A percentile compares a stretch with the other conserved stretches of the same genome.
Evolutionary conservation across 352 stramenopile species (phyloP).

Genomic region (Globisporangium carolinianum): DNA sequence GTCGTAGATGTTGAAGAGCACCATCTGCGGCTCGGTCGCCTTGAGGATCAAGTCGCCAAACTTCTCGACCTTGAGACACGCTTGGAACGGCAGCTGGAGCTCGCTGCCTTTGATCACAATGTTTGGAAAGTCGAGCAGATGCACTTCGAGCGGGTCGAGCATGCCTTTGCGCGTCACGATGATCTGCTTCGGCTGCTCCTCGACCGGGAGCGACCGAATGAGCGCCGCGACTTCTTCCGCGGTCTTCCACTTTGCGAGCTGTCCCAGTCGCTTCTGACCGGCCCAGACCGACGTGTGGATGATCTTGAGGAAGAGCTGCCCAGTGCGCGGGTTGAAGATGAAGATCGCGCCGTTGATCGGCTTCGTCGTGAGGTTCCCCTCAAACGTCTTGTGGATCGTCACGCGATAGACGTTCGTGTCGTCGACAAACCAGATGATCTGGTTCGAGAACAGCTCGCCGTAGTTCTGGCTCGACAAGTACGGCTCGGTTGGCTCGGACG

Average conservation of each 20-base stretch:
- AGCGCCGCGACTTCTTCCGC: constrained; percentile 99
- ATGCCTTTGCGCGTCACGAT: constrained; percentile 99
- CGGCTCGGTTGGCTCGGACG: constrained; percentile 98
- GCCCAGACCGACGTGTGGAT: constrained; percentile 99
- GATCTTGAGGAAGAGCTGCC: constrained; percentile 99
- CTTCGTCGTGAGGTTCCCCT: constrained; percentile 99
- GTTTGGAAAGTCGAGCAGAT: constrained; percentile 99
- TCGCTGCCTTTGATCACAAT: constrained; percentile 99
- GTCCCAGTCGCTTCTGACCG: constrained; percentile 98
- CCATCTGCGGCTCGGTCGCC: constrained; percentile 99
- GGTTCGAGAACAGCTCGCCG: constrained; percentile 99
- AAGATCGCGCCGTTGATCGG: constrained; percentile 99
- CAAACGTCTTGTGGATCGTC: constrained; percentile 99
- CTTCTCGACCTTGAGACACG: constrained; percentile 99
- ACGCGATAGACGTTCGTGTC: constrained; percentile 99
- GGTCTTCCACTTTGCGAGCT: constrained; percentile 99
- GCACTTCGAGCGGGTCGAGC: constrained; percentile 98
- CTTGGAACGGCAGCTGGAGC: constrained; percentile 99
- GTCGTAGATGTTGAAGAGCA: constrained; percentile 99
- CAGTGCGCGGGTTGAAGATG: constrained; percentile 99
- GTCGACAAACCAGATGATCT: constrained; percentile 99
- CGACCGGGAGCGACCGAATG: constrained; percentile 97
- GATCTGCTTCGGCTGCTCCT: constrained; percentile 99
- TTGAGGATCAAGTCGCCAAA: constrained; percentile 99
- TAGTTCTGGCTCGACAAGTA: constrained; percentile 99